phyloP scores from a whole-genome alignment of 164 flowering plant species.

The Amborella trichopoda region DNA sequence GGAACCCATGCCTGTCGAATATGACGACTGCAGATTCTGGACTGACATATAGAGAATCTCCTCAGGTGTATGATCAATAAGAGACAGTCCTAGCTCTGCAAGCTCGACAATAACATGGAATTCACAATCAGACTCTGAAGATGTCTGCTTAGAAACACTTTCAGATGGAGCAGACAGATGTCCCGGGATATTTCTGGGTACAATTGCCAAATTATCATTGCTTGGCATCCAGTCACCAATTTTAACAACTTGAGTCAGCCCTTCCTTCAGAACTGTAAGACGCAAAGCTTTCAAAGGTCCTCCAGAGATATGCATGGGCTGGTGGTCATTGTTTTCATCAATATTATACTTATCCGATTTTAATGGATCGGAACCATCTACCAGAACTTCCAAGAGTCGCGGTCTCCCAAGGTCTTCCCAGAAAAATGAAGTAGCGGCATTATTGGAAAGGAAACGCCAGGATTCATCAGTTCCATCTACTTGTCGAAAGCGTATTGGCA shows the following conservation, averaged over 20 bases:
- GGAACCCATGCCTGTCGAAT: slow-evolving; percentile 92
- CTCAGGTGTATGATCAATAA: slow-evolving; percentile 97
- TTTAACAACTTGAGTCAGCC: slow-evolving; percentile 58
- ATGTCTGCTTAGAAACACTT: slow-evolving; percentile 22
- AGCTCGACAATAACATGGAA: slow-evolving; percentile 72
- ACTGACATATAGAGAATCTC: slow-evolving; percentile 86
- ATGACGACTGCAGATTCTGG: slow-evolving; percentile 67
- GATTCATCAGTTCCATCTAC: slow-evolving; percentile 65
- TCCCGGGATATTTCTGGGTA: slow-evolving; percentile 16
- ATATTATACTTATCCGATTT: slow-evolving; percentile 59
- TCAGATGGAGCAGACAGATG: slow-evolving; percentile 20
- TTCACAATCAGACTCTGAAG: slow-evolving; percentile 38
- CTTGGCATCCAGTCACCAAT: slow-evolving; percentile 93
- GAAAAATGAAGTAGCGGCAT: slow-evolving; percentile 65
- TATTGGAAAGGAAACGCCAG: slow-evolving; percentile 74
- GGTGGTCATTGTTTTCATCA: slow-evolving; percentile 77
- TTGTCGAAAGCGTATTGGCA: slow-evolving; percentile 84
- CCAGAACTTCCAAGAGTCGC: slow-evolving; percentile 56
- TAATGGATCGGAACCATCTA: slow-evolving; percentile 52
- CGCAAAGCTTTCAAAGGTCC: slow-evolving; percentile 54
- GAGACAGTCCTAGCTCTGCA: slow-evolving; percentile 82
- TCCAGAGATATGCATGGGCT: slow-evolving; percentile 34
- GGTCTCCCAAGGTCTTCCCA: slow-evolving; percentile 98
- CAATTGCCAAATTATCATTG: slow-evolving; percentile 23
- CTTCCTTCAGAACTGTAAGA: slow-evolving; percentile 67